phyloP scores from a whole-genome alignment of 2,329 filamentous ascomycete genomes.

The Pezicula radicicola region DNA sequence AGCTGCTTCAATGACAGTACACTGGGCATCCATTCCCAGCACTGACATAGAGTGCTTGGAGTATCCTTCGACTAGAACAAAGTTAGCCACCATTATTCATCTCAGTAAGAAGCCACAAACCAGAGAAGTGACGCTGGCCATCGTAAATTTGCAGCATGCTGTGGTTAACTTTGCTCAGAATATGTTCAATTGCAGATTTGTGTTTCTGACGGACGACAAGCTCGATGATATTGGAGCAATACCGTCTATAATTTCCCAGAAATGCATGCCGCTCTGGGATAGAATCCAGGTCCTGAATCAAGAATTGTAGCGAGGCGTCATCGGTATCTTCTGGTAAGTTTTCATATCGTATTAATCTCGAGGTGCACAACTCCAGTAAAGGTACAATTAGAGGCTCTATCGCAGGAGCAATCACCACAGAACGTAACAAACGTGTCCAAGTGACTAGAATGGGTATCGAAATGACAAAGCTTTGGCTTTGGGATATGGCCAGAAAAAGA shows the following conservation, averaged over 20 bases:
- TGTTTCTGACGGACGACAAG: constrained; percentile 78
- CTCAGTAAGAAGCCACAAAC: constrained; percentile 39
- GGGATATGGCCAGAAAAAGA: constrained; percentile 75
- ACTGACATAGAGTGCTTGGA: constrained; percentile 69
- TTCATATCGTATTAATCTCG: constrained; percentile 84
- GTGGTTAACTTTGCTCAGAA: constrained; percentile 74
- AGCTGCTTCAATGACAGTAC: constrained; percentile 83
- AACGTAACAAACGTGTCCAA: constrained; percentile 80
- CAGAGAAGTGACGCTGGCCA: constrained; percentile 61
- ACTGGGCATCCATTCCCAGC: constrained; percentile 82
- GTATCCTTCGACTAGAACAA: constrained; percentile 47
- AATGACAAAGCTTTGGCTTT: constrained; percentile 83
- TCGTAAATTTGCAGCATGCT: constrained; percentile 75
- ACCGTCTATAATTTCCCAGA: constrained; percentile 90
- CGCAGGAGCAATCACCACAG: constrained; percentile 62
- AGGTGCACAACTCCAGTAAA: constrained; percentile 78
- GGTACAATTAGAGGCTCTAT: constrained; percentile 64
- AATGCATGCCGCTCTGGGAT: constrained; percentile 92
- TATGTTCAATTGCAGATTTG: constrained; percentile 81
- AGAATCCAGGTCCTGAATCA: constrained; percentile 93
- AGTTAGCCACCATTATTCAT: background rate
- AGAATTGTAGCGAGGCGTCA: constrained; percentile 75
- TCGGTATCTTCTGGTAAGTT: constrained; percentile 77
- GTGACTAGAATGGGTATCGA: constrained; percentile 90
- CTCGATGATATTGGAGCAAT: constrained; percentile 85